phyloP scores from a whole-genome alignment of 2,329 filamentous ascomycete genomes.

The Fusarium sublunatum region DNA sequence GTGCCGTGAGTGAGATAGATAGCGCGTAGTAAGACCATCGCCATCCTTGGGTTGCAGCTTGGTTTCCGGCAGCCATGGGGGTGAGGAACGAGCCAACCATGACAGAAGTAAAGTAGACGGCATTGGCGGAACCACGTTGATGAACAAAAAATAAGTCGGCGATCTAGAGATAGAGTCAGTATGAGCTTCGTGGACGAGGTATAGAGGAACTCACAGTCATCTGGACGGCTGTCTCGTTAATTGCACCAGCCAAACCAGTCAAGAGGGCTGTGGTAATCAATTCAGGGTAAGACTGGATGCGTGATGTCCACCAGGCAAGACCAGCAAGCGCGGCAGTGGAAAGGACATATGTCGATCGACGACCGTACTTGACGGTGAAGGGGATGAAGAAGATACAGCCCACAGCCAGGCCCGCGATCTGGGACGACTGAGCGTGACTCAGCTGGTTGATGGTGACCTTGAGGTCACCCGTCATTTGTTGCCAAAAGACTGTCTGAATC shows the following conservation, averaged over 20 bases:
- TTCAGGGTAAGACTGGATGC: constrained; percentile 38
- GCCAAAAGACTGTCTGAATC: constrained; percentile 48
- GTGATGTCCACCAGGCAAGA: constrained; percentile 39
- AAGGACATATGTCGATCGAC: constrained; percentile 48
- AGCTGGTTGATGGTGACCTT: constrained; percentile 42
- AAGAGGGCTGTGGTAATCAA: constrained; percentile 45
- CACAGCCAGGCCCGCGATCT: constrained; percentile 49
- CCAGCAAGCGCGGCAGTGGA: constrained; percentile 42
- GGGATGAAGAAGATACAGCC: constrained; percentile 52
- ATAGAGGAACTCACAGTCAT: constrained; percentile 48
- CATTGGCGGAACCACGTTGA: constrained; percentile 48
- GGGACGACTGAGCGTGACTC: constrained; percentile 44
- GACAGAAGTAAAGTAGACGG: constrained; percentile 48
- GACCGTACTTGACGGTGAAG: constrained; percentile 51
- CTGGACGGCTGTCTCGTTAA: constrained; percentile 54
- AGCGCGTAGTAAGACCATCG: constrained; percentile 44
- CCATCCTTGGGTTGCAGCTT: constrained; percentile 42
- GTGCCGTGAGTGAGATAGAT: constrained; percentile 38
- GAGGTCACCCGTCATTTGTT: constrained; percentile 50
- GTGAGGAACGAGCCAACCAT: constrained; percentile 49
- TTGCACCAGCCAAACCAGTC: constrained; percentile 52
- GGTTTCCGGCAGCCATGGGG: constrained; percentile 47
- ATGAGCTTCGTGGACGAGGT: fast-evolving
- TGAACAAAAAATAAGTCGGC: constrained; percentile 51
- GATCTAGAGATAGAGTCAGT: constrained; percentile 36